These are phyloP conservation scores for Rosa rugosa DNA, from an alignment of 306 rosid genomes.

Conservation along the genomic window DNA sequence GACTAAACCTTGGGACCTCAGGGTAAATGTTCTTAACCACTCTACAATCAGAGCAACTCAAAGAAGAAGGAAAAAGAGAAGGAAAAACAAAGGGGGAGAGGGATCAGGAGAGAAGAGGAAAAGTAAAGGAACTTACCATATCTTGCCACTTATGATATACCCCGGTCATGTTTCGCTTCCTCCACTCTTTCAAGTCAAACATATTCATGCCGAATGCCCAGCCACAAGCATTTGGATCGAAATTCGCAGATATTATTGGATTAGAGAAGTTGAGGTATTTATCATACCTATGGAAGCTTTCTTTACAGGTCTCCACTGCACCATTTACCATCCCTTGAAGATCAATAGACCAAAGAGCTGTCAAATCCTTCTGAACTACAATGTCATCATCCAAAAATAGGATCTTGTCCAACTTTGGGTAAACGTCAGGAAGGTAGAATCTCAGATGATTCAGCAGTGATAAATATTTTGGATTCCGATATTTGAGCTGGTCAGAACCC, in stretches of 20 bases:
- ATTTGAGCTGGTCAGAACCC: slow-evolving; percentile 86
- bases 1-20: not conserved
- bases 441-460: slow-evolving; percentile 95
- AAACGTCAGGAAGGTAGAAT: slow-evolving; percentile 93
- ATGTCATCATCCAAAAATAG: slow-evolving; percentile 94
- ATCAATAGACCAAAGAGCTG: slow-evolving; percentile 87
- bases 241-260: slow-evolving; percentile 76
- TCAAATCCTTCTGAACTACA: slow-evolving; percentile 93
- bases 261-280: slow-evolving; percentile 93
- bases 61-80: not conserved
- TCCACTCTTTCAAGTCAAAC: slow-evolving; percentile 96
- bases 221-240: slow-evolving; percentile 92
- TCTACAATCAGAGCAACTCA: not conserved
- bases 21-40: not conserved
- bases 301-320: slow-evolving; percentile 99
- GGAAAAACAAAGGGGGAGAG: not conserved
- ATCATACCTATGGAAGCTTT: slow-evolving; percentile 97
- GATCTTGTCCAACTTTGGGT: slow-evolving; percentile 87
- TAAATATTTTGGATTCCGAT: slow-evolving; percentile 91
- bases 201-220: slow-evolving; percentile 99
- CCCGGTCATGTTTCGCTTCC: slow-evolving; percentile 81
- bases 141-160: slow-evolving; percentile 97
- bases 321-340: slow-evolving; percentile 93
- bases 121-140: slow-evolving; percentile 48
- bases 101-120: slow-evolving; percentile 2